Evolutionary conservation across 345 rosid species (phyloP), one percentile per base, ranked within the genome.

Genomic region (Draba incana): DNA sequence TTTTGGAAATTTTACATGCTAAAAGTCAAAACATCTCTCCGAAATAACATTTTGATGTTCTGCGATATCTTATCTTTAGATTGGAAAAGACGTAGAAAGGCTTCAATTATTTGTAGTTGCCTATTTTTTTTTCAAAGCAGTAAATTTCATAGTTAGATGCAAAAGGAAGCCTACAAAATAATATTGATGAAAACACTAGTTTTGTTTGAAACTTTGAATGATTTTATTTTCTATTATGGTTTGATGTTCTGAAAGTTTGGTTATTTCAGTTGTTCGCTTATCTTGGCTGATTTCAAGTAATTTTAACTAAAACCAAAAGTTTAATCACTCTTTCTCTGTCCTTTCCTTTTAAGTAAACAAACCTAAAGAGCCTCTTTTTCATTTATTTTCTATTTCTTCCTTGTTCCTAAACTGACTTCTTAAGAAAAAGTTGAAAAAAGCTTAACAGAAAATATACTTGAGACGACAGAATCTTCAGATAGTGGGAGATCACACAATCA

Each of bases 381-480:
- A 44, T 56, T 35, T 13, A 10, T 11, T 35, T 54, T 33, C 4
- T 1, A 25, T 31, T 35, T 55, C 59, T 33, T 31, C 58, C 6
- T 53, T 10, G 12, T 30, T 39, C 10, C 20, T 31, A 8, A 8
- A 28, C 1, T 28, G 48, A 39, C n/a, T 60, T 60, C 20, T 60
- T 24, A n/a, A 15, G 33, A 28, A 50, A 58, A 59, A 4, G 45
- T 6, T 0, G 16, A 38, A 25, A 49, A 39, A 39, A 20, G 2
- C 35, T 6, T 12, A 35, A 23, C 38, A 16, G 10, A 41, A 44
- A 53, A 46, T 13, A 24, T 6, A 55, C 39, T 38, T 39, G 55
- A 64, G 70, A 47, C 24, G 57, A 71, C 10, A 66, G 39, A 44
- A 50, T 57, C n/a, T 16, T 35, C 54, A 37, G 11, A 25, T 0